phyloP scores from a whole-genome alignment of 2,329 filamentous ascomycete genomes.

The Fragosphaeria purpurea region DNA sequence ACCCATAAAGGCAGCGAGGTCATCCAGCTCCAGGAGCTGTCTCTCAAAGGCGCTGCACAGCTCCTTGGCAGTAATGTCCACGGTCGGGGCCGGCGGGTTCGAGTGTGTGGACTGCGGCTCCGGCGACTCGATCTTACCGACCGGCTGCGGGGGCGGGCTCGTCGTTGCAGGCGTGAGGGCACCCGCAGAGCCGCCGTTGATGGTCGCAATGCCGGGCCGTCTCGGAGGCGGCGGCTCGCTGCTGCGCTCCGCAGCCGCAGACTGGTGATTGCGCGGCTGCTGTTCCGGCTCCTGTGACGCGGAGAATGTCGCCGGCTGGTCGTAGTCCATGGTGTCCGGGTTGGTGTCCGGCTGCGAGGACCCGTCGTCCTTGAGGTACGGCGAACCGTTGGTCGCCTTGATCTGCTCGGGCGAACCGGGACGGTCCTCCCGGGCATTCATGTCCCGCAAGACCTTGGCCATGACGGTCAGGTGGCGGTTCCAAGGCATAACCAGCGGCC shows the following conservation, averaged over 20 bases:
- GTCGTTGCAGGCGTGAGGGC: slow-evolving; percentile 36
- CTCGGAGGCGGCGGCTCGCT: slow-evolving; percentile 43
- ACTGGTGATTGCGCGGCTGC: background rate
- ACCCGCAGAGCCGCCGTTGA: slow-evolving; percentile 45
- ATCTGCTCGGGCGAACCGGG: slow-evolving; percentile 25
- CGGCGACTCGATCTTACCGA: slow-evolving; percentile 23
- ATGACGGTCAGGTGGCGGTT: slow-evolving; percentile 50
- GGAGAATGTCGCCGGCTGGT: slow-evolving; percentile 28
- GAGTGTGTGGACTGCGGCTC: slow-evolving; percentile 19
- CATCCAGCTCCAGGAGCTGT: slow-evolving; percentile 49
- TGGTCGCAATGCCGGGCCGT: slow-evolving; percentile 46
- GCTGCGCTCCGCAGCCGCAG: slow-evolving; percentile 34
- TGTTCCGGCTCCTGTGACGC: slow-evolving; percentile 21
- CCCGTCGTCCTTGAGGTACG: slow-evolving; percentile 44
- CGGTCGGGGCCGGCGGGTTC: slow-evolving; percentile 15
- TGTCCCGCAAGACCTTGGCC: slow-evolving; percentile 49
- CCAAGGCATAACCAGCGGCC: slow-evolving; percentile 51
- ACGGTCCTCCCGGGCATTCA: slow-evolving; percentile 28
- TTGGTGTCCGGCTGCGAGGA: slow-evolving; percentile 46
- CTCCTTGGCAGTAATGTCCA: slow-evolving; percentile 49
- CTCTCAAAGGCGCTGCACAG: slow-evolving; percentile 50
- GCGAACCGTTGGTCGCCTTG: slow-evolving; percentile 22
- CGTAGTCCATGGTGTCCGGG: slow-evolving; percentile 48
- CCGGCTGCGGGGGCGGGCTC: slow-evolving; percentile 25
- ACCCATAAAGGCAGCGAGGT: slow-evolving; percentile 53